Percentiles rank a stretch among this genome's conserved stretches.
Conservation (phyloP, 1,284 basidiomycete species). For the Rhodotorula sp. region DNA sequence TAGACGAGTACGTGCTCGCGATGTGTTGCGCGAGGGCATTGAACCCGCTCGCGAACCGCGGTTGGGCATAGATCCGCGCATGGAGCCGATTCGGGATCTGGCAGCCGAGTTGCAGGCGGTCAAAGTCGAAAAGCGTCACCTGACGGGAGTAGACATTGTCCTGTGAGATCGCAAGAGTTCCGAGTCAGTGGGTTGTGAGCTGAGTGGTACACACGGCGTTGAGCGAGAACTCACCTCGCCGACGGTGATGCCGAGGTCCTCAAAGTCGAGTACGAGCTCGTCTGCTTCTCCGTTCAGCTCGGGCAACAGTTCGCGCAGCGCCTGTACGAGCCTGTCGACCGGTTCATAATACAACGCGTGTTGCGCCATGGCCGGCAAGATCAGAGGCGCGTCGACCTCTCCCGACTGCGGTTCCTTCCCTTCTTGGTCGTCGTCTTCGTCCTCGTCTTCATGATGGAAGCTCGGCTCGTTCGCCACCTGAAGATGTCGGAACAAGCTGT, state of each 20-base stretch:
- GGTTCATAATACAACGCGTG: slow-evolving; percentile 38
- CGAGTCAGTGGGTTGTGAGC: not conserved
- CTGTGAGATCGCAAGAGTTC: slow-evolving; percentile 9
- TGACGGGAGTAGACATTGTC: slow-evolving; percentile 42
- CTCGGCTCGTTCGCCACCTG: not conserved
- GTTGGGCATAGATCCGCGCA: slow-evolving; percentile 25
- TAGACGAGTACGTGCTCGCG: slow-evolving; percentile 17
- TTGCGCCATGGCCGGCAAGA: slow-evolving; percentile 11
- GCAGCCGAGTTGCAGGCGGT: slow-evolving; percentile 44
- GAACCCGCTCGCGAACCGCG: slow-evolving; percentile 42
- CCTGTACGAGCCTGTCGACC: slow-evolving; percentile 30
- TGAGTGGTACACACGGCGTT: not conserved
- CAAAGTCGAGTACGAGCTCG: slow-evolving; percentile 38
- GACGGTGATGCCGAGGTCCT: slow-evolving; percentile 36
- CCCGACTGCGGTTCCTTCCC: not conserved
- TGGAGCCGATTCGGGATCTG: slow-evolving; percentile 40
- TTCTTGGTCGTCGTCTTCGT: not conserved
- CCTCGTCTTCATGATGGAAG: not conserved
- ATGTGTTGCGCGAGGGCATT: slow-evolving; percentile 44
- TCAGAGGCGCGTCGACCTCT: slow-evolving; percentile 10
- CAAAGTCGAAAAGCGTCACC: slow-evolving; percentile 42
- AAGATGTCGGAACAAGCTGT: slow-evolving; percentile 25
- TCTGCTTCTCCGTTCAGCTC: slow-evolving; percentile 16
- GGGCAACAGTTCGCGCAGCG: slow-evolving; percentile 21
- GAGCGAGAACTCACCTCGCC: slow-evolving; percentile 33